Evolutionary conservation across 345 rosid species (phyloP), one percentile per base, ranked within the genome.

Genomic region (Excoecaria cochinchinensis): DNA sequence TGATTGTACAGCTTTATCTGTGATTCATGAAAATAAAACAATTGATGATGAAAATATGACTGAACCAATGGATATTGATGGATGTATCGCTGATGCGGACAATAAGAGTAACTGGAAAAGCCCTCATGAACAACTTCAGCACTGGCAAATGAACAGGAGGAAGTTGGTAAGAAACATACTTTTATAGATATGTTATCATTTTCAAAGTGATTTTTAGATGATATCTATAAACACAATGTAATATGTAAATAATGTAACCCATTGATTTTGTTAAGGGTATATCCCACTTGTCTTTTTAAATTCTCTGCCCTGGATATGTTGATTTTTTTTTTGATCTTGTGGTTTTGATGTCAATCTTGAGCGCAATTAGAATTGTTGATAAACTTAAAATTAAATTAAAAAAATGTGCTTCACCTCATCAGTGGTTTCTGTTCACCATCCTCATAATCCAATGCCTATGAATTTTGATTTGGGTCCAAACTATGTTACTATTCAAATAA

Each of bases 81-180:
- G 87, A 82, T 74, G 88, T 72, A 85, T 91, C 72, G 81, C 98
- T 57, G 97, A 90, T 80, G 81, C 97, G 69, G 93, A 86, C 80
- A 87, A 87, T 70, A 84, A 83, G 76, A 92, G 90, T 82, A 90
- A 86, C 81, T 94, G 96, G 96, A 93, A 85, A 80, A 94, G 92
- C 82, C 89, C 95, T 44, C 89, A 82, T 38, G 97, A 94, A 83
- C 98, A 92, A 85, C 95, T 92, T 87, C 97, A 92, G 83, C 98
- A 94, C 77, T 94, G 98, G 98, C 97, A 94, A 85, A 92, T 94
- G 92, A 94, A 94, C 84, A 87, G 98, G 80, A 90, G 98, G 84
- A 94, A 89, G 80, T 84, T 94, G 87, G 98, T 94, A 86, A 36
- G 90, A 56, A 52, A 25, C 74, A 68, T 61, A 24, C 60, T 25